Evolutionary conservation across 2,329 filamentous ascomycete genomes (phyloP), one percentile per base, ranked within the genome.

Genomic region (Hypoxylon sp.): DNA sequence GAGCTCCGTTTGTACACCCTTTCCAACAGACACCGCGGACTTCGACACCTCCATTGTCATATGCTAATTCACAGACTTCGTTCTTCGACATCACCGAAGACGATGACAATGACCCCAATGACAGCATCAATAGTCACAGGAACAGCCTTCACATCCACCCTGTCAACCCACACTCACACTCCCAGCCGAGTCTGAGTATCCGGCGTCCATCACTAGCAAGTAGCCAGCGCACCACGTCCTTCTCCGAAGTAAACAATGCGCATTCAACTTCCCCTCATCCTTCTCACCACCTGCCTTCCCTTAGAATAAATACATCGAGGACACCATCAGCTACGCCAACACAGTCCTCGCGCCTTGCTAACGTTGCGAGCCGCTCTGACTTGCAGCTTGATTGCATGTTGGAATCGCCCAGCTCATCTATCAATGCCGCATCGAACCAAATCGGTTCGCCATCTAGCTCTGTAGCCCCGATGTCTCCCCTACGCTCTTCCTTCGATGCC

Each of bases 1-100:
- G 64, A 24, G 38, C 58, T 16, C 65, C 73, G 65, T 61, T 90
- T 72, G 82, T 89, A 18, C 88, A 90, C 72, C 87, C 88, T 24
- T 89, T 89, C 69, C 86, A 89, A 73, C 88, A 89, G 77, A 88
- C 81, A 7, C 88, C 88, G 30, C 83, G 85, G 40, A 86, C 86
- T 0, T 84, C 85, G 46, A 88, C 87, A 63, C 86, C 87, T 52
- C 86, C 87, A 7, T 72, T 88, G 64, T 84, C 85, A 22, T 88
- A 87, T 74, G 82, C 85, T 68, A 85, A 85, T 74, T 87, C 86
- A 6, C 76, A 85, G 44, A 80, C 82, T 14, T 86, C 84, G 2
- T 79, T 87, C 54, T 82, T 77, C 63, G 71, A 72, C 33, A 75
- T 87, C 84, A 9, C 84, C 83, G 22, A 86, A 81, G 49, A 87